Percentiles rank a stretch among this genome's conserved stretches.
phyloP scores from a whole-genome alignment of 1,284 basidiomycete genomes.

The Trametes pubescens region DNA sequence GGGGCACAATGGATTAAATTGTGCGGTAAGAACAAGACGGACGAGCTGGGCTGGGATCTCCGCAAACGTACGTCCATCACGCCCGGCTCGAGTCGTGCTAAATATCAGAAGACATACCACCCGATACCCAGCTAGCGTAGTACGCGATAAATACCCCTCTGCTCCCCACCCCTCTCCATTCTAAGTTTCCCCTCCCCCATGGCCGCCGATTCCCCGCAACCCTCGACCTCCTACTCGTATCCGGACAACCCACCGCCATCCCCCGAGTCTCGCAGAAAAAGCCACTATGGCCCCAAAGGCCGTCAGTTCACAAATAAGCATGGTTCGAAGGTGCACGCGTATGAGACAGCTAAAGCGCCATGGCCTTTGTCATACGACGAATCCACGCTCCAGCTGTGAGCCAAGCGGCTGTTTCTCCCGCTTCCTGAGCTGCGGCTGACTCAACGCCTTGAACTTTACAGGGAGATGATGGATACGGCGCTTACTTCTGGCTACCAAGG shows the following conservation, averaged over 20 bases:
- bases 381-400: constrained; percentile 69
- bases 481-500: constrained; percentile 57
- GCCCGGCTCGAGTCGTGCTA: not conserved
- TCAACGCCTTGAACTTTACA: constrained; percentile 41
- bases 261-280: constrained; percentile 14
- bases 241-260: not conserved
- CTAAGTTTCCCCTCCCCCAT: constrained; percentile 4
- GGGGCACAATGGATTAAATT: not conserved
- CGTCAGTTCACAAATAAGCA: constrained; percentile 60
- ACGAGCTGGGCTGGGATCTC: not conserved
- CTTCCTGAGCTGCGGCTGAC: not conserved
- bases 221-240: constrained; percentile 12
- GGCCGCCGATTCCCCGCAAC: constrained; percentile 8
- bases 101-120: constrained; percentile 11
- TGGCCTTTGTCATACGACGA: constrained; percentile 73
- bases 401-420: constrained; percentile 16
- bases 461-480: constrained; percentile 61
- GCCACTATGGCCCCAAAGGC: constrained; percentile 8
- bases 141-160: constrained; percentile 13
- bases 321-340: constrained; percentile 68
- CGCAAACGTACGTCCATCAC: not conserved
- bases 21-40: not conserved
- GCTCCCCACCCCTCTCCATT: constrained; percentile 1
- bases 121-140: not conserved
- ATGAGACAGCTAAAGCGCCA: constrained; percentile 73